These are phyloP conservation scores for Leccinum uliginosum DNA, from an alignment of 768 basidiomycete species.

Conservation along the genomic window DNA sequence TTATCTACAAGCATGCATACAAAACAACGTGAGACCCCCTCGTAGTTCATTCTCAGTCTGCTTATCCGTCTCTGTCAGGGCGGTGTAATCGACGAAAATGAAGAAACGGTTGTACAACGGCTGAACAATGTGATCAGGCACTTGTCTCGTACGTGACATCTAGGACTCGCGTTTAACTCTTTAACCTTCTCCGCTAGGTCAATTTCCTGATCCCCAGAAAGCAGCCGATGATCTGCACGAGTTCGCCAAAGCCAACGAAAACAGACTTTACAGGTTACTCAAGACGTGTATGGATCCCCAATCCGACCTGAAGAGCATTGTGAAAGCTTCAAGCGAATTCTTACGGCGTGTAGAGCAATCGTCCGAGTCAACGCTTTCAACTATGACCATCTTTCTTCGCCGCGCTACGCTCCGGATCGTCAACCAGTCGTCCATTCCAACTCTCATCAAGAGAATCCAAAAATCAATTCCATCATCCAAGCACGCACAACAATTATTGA, in stretches of 20 bases:
- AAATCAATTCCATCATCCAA: constrained; percentile 40
- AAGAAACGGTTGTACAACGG: constrained; percentile 53
- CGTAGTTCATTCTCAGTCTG: not conserved
- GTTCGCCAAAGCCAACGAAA: constrained; percentile 87
- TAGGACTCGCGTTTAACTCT: not conserved
- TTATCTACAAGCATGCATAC: constrained; percentile 69
- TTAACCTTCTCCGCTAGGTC: constrained; percentile 31
- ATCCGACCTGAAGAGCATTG: constrained; percentile 72
- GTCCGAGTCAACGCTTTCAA: constrained; percentile 53
- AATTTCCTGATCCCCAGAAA: constrained; percentile 67
- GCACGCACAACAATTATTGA: constrained; percentile 50
- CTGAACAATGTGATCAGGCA: constrained; percentile 53
- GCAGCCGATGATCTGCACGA: constrained; percentile 71
- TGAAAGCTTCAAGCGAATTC: constrained; percentile 83
- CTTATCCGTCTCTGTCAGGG: constrained; percentile 48
- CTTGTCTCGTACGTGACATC: constrained; percentile 52
- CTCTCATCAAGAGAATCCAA: constrained; percentile 66
- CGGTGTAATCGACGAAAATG: constrained; percentile 83
- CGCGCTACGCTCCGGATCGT: constrained; percentile 67
- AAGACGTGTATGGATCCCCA: constrained; percentile 80
- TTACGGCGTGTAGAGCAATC: constrained; percentile 70
- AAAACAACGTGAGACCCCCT: constrained; percentile 70
- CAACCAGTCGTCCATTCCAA: constrained; percentile 83
- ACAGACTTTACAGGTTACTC: constrained; percentile 78
- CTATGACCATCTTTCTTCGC: constrained; percentile 69